phyloP scores from a whole-genome alignment of 257 asterid species.

The Linderniella brevidens region DNA sequence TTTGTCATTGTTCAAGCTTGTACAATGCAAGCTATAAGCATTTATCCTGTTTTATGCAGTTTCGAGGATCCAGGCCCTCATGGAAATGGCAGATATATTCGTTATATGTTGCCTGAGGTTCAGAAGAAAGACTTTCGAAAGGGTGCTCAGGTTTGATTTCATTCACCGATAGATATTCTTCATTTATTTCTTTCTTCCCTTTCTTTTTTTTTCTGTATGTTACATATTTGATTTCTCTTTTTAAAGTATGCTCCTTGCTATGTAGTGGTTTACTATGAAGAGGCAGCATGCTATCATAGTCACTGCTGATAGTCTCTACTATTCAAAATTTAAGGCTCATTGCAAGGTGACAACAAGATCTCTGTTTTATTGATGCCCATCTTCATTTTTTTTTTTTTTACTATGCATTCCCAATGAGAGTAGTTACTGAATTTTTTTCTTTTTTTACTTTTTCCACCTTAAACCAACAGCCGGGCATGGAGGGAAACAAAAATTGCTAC shows the following conservation, averaged over 20 bases:
- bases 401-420: neutral
- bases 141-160: constrained; percentile 84
- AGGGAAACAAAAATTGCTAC: constrained; percentile 66
- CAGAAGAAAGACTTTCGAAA: constrained; percentile 84
- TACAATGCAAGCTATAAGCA: neutral
- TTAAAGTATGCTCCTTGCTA: neutral
- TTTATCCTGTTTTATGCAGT: constrained; percentile 34
- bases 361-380: neutral
- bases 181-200: too few relatives aligned
- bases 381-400: neutral
- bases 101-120: constrained; percentile 87
- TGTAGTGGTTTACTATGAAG: constrained; percentile 78
- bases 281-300: constrained; percentile 49
- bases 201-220: too few relatives aligned
- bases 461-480: constrained; percentile 92
- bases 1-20: too few relatives aligned
- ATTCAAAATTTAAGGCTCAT: constrained; percentile 40
- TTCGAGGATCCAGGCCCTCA: constrained; percentile 99
- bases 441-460: constrained; percentile 12
- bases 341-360: constrained; percentile 27
- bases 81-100: constrained; percentile 90
- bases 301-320: constrained; percentile 52
- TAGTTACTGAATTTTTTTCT: too few relatives aligned
- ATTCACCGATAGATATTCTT: neutral
- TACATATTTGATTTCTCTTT: too few relatives aligned